Conservation (phyloP, 2,329 filamentous ascomycete species). For the Exophiala alcalophila region DNA sequence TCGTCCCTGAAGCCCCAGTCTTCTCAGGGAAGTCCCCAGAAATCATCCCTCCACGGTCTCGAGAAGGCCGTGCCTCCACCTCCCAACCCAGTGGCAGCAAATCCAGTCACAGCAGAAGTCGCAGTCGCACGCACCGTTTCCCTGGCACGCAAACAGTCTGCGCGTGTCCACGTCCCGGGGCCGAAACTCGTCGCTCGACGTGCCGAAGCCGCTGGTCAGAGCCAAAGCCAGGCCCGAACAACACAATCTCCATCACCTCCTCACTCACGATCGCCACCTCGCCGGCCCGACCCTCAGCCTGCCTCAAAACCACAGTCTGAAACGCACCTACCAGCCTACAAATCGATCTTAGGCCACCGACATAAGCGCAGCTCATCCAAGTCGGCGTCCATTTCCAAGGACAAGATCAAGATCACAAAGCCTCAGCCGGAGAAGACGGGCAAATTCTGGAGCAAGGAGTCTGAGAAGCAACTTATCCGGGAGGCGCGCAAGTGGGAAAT, state of each 20-base stretch:
- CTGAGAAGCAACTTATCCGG: slow-evolving; percentile 21
- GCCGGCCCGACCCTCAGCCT: not conserved
- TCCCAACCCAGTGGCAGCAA: slow-evolving; percentile 14
- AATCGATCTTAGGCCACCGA: slow-evolving; percentile 15
- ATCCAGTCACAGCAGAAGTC: slow-evolving; percentile 23
- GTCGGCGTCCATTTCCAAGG: slow-evolving; percentile 14
- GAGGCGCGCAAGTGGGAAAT: slow-evolving; percentile 25
- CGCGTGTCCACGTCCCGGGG: slow-evolving; percentile 22
- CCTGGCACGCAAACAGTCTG: slow-evolving; percentile 26
- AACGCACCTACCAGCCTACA: slow-evolving; percentile 2
- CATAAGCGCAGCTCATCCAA: slow-evolving; percentile 19
- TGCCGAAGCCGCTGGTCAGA: slow-evolving; percentile 8
- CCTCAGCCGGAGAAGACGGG: slow-evolving; percentile 8
- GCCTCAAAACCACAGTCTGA: not conserved
- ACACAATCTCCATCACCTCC: not conserved
- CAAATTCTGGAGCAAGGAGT: slow-evolving; percentile 16
- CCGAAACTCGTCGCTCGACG: slow-evolving; percentile 17
- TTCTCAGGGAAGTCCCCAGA: slow-evolving; percentile 3
- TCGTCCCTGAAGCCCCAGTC: slow-evolving; percentile 10
- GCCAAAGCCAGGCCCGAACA: not conserved
- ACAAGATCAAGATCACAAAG: slow-evolving; percentile 21
- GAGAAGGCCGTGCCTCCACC: slow-evolving; percentile 21
- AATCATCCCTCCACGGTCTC: slow-evolving; percentile 17
- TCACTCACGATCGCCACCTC: slow-evolving; percentile 1
- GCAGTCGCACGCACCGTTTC: slow-evolving; percentile 28